Base-by-base conservation (phyloP, 2,329 filamentous ascomycete genomes). In the Coniochaeta pulveracea region DNA sequence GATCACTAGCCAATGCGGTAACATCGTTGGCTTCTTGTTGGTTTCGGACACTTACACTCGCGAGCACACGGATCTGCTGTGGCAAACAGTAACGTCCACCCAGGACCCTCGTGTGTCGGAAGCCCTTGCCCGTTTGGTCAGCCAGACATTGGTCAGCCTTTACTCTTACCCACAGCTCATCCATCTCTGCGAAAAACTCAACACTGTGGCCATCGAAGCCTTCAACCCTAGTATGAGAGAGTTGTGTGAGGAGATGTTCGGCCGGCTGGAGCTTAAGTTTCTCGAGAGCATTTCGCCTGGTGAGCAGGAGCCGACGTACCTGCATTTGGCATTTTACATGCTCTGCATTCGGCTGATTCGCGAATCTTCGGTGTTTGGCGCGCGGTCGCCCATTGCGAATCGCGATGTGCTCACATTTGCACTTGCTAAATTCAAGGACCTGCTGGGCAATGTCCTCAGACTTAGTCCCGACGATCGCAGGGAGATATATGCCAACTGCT, bases 91-190 rank as follows among this genome's bases (percentile, higher is more conserved):
- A 33, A 79, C 73, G 5, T 76, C 78, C 16, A 86, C 80, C 38
- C 85, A 88, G 47, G 86, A 96, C 51, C 80, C 83, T 4, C 73
- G 86, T 36, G 78, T 89, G n/a, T 77, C 84, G 6, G 78, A 86
- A 32, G 86, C 88, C 18, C 72, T 93, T 16, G 64, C 88, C 30
- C 64, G 66, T 12, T 82, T 93, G 72, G 52, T 69, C 19, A 50
- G 47, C 4, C 58, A 53, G 12, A n/a, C n/a, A n/a, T 66, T 72
- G 25, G 47, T 61, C 1, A 56, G 63, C 23, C 53, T 78, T 7
- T 65, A 69, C 34, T 56, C 64, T 6, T 57, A 61, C 19, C 45
- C 60, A 0, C 51, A 61, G 5, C 54, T 85, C 24, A 50, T 80
- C 6, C 78, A 85, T 47, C 55, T 89, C 19, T 84, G 78, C 46